Evolutionary conservation across 176 grass and related monocot species (phyloP).

Genomic region (Thinopyrum elongatum): DNA sequence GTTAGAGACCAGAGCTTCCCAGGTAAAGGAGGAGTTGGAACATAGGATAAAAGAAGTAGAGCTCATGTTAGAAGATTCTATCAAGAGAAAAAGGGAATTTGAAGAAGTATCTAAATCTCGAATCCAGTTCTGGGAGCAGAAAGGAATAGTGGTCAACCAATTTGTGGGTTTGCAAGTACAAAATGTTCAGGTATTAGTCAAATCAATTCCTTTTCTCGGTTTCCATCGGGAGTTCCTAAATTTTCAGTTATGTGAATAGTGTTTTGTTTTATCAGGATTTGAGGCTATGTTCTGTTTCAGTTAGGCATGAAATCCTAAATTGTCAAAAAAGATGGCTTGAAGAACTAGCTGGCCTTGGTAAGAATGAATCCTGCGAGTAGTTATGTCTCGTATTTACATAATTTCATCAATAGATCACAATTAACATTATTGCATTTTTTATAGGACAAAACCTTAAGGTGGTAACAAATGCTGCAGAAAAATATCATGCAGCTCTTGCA

Average conservation of each 20-base stretch:
- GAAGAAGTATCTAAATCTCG: slow-evolving; percentile 46
- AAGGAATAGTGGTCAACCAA: slow-evolving; percentile 29
- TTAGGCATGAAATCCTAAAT: slow-evolving; percentile 49
- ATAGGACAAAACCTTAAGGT: slow-evolving; percentile 51
- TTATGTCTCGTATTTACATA: slow-evolving; percentile 11
- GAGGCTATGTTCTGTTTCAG: slow-evolving; percentile 57
- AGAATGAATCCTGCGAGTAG: not conserved
- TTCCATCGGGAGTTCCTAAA: slow-evolving; percentile 4
- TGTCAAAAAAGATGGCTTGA: slow-evolving; percentile 60
- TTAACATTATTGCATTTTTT: slow-evolving; percentile 29
- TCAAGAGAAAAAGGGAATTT: slow-evolving; percentile 47
- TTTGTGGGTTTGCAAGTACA: slow-evolving; percentile 50
- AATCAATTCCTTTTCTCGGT: not conserved
- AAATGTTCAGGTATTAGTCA: slow-evolving; percentile 52
- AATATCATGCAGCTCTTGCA: slow-evolving; percentile 69
- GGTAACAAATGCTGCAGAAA: slow-evolving; percentile 55
- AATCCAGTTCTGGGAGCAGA: slow-evolving; percentile 51
- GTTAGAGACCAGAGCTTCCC: slow-evolving; percentile 40
- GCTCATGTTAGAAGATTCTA: slow-evolving; percentile 53
- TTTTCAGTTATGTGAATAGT: slow-evolving; percentile 20
- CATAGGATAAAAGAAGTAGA: slow-evolving; percentile 55
- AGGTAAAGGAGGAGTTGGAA: slow-evolving; percentile 44
- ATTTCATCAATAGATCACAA: slow-evolving; percentile 2
- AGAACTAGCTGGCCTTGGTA: slow-evolving; percentile 64
- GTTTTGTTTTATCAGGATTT: slow-evolving; percentile 62